Evolutionary conservation across 768 basidiomycete genomes (phyloP), one percentile per base, ranked within the genome.

Genomic region (Mycena kentingensis): DNA sequence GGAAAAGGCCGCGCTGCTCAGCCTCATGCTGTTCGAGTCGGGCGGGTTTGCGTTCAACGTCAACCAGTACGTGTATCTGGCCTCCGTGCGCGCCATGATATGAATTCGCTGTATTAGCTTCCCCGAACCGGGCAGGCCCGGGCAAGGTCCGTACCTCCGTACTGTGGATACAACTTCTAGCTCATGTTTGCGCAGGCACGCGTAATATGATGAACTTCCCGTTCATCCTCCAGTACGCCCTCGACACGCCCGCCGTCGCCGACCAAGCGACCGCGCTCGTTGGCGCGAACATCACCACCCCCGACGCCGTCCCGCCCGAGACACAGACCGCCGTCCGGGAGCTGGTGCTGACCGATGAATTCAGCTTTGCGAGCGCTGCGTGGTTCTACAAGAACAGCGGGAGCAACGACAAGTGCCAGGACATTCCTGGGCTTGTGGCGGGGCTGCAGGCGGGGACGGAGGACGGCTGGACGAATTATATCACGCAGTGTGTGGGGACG

Each of bases 141-240:
- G 61, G 4, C 63, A 64, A 44, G 61, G 63, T n/a, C n/a, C n/a
- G n/a, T n/a, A n/a, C n/a, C n/a, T n/a, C n/a, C n/a, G n/a, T n/a
- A n/a, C n/a, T n/a, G n/a, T n/a, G n/a, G n/a, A n/a, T n/a, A n/a
- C n/a, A n/a, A n/a, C n/a, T n/a, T n/a, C n/a, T n/a, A n/a, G n/a
- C n/a, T n/a, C n/a, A n/a, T n/a, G n/a, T n/a, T n/a, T n/a, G n/a
- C n/a, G n/a, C n/a, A n/a, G n/a, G n/a, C 13, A 63, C 64, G 15
- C 62, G 60, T n/a, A 63, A 60, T 44, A 19, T 55, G 27, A 63
- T 63, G 62, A 54, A 35, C n/a, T 63, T 65, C 47, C 62, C 62
- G 10, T 61, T 60, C 45, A 54, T 65, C 27, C 52, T 62, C 41
- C 41, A 65, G 47, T 65, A 65, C 51, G 64, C 62, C n/a, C 37